Base-by-base conservation (phyloP, 164 flowering plant species). In the Magnolia sinica region DNA sequence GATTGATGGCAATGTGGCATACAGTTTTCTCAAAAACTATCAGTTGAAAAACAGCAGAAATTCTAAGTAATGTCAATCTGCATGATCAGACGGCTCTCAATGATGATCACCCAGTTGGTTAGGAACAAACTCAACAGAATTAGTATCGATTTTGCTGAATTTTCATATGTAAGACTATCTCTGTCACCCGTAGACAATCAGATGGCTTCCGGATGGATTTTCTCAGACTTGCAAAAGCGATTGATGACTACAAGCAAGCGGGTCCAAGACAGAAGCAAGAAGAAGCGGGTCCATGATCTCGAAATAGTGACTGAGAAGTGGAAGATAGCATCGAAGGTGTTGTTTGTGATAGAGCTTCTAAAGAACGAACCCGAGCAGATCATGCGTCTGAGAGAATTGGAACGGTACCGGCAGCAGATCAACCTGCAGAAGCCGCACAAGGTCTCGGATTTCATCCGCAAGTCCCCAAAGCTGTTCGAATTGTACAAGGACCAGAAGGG, bases 391-490 rank as follows among this genome's bases (percentile, higher is more conserved):
- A 83, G 88, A 71, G 73, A 81, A 4, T 77, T 93, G 50, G 91
- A 89, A n/a, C 88, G 83, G 73, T 79, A 89, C 74, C 81, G 98
- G 64, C 83, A 82, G 71, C 91, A 89, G 64, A 85, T 95, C 68
- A 95, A 89, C 78, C 83, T 95, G 24, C 92, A 88, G 2, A 91
- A 86, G 63, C 98, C 97, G 50, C 89, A 93, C 73, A 91, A 82
- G 71, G 81, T 93, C 11, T 83, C 91, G 0, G 96, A 90, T 72
- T 93, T 95, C 77, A 74, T 95, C 55, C 81, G 85, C 51, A 95
- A 93, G 72, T 87, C 95, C 0, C 98, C 96, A 0, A 88, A 91
- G 72, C 78, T 93, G 70, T 93, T 95, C 74, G 96, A 93, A 70
- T 79, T 95, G 74, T 93, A 91, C 78, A 91, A 87, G 87, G 97